Conservation (phyloP, 2,329 filamentous ascomycete species). For the Daldinia eschscholtzii region DNA sequence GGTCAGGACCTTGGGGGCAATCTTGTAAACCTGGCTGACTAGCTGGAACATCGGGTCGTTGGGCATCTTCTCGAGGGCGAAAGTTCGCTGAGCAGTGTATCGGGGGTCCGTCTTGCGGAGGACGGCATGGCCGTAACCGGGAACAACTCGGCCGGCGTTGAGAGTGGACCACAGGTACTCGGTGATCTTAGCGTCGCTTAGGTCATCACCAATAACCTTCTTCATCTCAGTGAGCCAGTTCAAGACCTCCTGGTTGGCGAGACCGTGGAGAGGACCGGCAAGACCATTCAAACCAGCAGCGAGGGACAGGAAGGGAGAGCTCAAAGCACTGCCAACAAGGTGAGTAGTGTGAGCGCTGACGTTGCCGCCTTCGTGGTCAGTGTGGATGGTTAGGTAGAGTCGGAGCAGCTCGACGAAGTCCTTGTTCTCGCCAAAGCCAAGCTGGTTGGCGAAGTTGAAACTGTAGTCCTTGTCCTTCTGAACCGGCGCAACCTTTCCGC, state of each 20-base stretch:
- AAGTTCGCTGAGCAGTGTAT: conserved; percentile 98
- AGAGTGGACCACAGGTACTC: conserved; percentile 99
- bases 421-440: conserved; percentile 93
- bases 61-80: conserved; percentile 91
- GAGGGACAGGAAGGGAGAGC: conserved; percentile 96
- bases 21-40: conserved; percentile 99
- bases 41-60: conserved; percentile 99
- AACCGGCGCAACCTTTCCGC: conserved; percentile 94
- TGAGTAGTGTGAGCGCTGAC: conserved; percentile 99
- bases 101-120: conserved; percentile 99
- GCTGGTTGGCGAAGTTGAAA: conserved; percentile 99
- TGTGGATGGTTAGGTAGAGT: conserved; percentile 99
- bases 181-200: conserved; percentile 96
- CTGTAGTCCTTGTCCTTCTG: conserved; percentile 99
- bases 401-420: conserved; percentile 99
- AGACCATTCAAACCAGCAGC: conserved; percentile 98
- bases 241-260: conserved; percentile 99
- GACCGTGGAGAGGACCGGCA: conserved; percentile 96
- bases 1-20: conserved; percentile 95
- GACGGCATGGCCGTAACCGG: conserved; percentile 98
- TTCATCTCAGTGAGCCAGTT: conserved; percentile 99
- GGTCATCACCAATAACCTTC: conserved; percentile 90
- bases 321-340: conserved; percentile 94
- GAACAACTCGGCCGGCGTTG: conserved; percentile 94
- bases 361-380: conserved; percentile 99